Conservation (phyloP, 148 eudicot species). For the Heliosperma pusillum region DNA sequence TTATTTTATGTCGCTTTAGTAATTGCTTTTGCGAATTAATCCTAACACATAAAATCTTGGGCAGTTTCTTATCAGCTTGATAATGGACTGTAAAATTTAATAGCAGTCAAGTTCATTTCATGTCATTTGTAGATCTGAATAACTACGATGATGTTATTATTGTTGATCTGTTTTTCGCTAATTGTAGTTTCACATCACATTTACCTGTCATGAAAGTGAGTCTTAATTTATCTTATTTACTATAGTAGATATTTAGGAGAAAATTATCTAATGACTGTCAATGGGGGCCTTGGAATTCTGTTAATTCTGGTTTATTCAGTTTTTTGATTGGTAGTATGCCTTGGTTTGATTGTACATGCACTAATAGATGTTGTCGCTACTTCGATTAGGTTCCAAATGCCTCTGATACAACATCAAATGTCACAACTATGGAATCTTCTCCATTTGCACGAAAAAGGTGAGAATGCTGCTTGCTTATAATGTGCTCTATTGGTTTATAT, state of each 20-base stretch:
- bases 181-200: too few relatives aligned
- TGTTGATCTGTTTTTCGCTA: too few relatives aligned
- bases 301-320: background rate
- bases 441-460: conserved; percentile 45
- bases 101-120: too few relatives aligned
- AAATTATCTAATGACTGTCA: background rate
- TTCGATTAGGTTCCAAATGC: conserved; percentile 54
- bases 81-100: too few relatives aligned
- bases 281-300: background rate
- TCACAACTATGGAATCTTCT: conserved; percentile 36
- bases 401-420: conserved; percentile 45
- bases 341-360: background rate
- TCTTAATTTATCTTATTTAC: too few relatives aligned
- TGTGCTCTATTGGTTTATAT: background rate
- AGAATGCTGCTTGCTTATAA: conserved; percentile 12
- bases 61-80: background rate
- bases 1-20: background rate
- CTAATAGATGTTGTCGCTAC: conserved; percentile 16
- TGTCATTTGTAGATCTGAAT: too few relatives aligned
- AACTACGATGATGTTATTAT: too few relatives aligned
- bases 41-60: too few relatives aligned
- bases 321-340: background rate
- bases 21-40: background rate
- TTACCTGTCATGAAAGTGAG: too few relatives aligned
- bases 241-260: background rate